phyloP scores from a whole-genome alignment of 306 rosid genomes.

The Oemleria cerasiformis region DNA sequence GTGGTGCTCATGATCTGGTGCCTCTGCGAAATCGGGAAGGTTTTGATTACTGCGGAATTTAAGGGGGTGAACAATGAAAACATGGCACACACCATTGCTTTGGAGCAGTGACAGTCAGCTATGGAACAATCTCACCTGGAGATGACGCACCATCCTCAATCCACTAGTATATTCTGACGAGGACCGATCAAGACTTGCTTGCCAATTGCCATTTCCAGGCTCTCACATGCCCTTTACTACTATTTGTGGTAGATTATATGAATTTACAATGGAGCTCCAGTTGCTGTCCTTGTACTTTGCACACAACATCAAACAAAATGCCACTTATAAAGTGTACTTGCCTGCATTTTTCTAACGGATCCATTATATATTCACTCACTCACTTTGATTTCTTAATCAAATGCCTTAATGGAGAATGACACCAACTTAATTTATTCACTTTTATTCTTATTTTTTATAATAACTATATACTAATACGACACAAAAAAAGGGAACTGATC shows the following conservation, averaged over 20 bases:
- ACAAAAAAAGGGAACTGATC: too few species aligned
- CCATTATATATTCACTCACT: too few species aligned
- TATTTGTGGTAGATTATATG: background rate
- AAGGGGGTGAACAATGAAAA: background rate
- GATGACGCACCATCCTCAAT: constrained; percentile 10
- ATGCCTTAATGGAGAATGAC: constrained; percentile 1
- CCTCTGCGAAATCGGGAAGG: background rate
- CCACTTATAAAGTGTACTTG: background rate
- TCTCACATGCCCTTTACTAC: constrained; percentile 8
- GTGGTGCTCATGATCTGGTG: constrained; percentile 8
- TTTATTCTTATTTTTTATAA: too few species aligned
- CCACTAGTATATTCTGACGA: background rate
- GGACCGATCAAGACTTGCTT: background rate
- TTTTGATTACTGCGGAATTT: background rate
- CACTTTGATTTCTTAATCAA: background rate
- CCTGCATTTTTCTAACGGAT: background rate
- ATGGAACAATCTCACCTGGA: constrained; percentile 14
- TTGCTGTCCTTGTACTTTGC: too few species aligned
- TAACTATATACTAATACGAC: too few species aligned
- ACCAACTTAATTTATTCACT: background rate
- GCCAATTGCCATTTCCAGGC: constrained; percentile 3
- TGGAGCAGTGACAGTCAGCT: background rate
- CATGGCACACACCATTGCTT: background rate
- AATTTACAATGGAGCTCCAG: background rate
- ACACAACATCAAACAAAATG: background rate